These are phyloP conservation scores for Xylaria polymorpha DNA, from an alignment of 2,329 filamentous ascomycete species.

Conservation along the genomic window DNA sequence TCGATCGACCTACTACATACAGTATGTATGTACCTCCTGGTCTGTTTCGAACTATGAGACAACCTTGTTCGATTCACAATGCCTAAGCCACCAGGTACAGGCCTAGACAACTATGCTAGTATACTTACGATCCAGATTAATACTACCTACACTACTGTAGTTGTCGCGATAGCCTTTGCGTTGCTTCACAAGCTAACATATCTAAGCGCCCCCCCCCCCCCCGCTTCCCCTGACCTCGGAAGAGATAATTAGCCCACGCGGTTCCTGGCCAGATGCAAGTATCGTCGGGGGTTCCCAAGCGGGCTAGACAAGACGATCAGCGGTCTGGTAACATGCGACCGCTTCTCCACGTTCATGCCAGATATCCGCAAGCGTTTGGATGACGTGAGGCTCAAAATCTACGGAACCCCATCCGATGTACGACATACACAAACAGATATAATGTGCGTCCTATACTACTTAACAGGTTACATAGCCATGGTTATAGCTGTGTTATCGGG, in stretches of 20 bases:
- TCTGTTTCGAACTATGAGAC: slow-evolving; percentile 11
- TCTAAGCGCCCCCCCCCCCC: neutral
- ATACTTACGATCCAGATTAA: slow-evolving; percentile 1
- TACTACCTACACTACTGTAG: too few relatives aligned
- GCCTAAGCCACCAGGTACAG: slow-evolving; percentile 2
- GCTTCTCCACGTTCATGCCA: slow-evolving; percentile 39
- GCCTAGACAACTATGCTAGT: slow-evolving; percentile 1
- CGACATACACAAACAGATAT: slow-evolving; percentile 22
- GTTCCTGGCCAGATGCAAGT: slow-evolving; percentile 29
- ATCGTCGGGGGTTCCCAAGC: slow-evolving; percentile 32
- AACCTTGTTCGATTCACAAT: slow-evolving; percentile 8
- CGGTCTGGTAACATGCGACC: slow-evolving; percentile 39
- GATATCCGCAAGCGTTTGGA: slow-evolving; percentile 39
- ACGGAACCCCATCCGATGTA: slow-evolving; percentile 32
- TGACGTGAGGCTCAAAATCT: slow-evolving; percentile 39
- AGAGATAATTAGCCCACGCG: slow-evolving; percentile 34
- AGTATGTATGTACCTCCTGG: slow-evolving; percentile 14
- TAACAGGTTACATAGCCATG: neutral
- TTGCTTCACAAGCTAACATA: slow-evolving; percentile 17
- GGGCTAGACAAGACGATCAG: slow-evolving; percentile 37
- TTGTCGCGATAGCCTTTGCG: neutral
- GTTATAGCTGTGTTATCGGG: neutral
- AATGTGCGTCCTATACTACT: neutral
- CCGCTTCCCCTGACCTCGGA: slow-evolving; percentile 12
- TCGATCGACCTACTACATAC: slow-evolving; percentile 22